Evolutionary conservation across 352 stramenopile species (phyloP).

Genomic region (Phytophthora uliginosa): DNA sequence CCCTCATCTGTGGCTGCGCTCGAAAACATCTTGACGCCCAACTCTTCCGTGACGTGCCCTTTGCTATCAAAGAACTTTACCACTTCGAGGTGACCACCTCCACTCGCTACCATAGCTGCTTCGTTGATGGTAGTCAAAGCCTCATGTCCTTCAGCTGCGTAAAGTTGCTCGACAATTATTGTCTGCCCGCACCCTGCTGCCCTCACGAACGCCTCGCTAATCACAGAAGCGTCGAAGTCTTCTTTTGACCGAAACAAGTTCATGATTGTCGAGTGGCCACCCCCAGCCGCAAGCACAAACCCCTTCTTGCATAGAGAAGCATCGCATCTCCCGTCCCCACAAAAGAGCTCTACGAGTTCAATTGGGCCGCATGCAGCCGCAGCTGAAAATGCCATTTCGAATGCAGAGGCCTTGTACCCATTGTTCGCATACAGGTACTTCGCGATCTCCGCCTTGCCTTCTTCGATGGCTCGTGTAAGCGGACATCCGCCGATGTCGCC

Average conservation of each 20-base stretch:
- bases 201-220: neutral
- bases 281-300: neutral
- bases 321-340: neutral
- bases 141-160: neutral
- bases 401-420: neutral
- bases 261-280: neutral
- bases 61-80: neutral
- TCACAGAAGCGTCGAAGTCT: neutral
- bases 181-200: neutral
- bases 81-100: constrained; percentile 6
- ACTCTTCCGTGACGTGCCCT: neutral
- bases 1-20: neutral
- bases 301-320: neutral
- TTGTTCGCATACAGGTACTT: constrained; percentile 1
- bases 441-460: constrained; percentile 2
- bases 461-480: constrained; percentile 2
- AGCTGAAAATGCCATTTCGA: constrained; percentile 2
- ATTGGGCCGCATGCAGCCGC: neutral
- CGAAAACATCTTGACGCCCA: neutral
- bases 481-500: neutral
- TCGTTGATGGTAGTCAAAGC: neutral
- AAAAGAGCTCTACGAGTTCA: constrained; percentile 3
- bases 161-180: neutral
- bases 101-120: neutral
- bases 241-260: constrained; percentile 1